A percentile compares a stretch with the other conserved stretches of the same genome.
Evolutionary conservation across 495 filamentous ascomycete species (phyloP).

Genomic region (Pseudevernia furfuracea): DNA sequence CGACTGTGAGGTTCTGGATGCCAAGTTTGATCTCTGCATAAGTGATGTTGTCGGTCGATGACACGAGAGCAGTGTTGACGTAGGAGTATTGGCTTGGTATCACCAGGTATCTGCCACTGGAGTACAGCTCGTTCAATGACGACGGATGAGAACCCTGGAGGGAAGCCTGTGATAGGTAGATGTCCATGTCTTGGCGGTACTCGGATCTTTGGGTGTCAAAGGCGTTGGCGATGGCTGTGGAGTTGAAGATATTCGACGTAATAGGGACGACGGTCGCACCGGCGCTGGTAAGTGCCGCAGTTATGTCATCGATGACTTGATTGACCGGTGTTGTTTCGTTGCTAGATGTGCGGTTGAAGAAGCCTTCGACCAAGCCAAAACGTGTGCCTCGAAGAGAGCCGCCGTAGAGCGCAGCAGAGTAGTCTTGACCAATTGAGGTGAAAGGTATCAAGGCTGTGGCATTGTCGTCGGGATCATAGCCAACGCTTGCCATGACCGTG

Average conservation of each 20-base stretch:
- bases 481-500: conserved; percentile 48
- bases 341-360: conserved; percentile 37
- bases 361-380: conserved; percentile 42
- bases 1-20: conserved; percentile 42
- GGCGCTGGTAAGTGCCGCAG: conserved; percentile 30
- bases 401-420: conserved; percentile 31
- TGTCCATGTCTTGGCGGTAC: conserved; percentile 43
- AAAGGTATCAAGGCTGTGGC: conserved; percentile 36
- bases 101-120: conserved; percentile 42
- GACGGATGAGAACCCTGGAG: conserved; percentile 28
- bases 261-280: conserved; percentile 40
- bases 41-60: conserved; percentile 37
- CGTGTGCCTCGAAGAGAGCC: conserved; percentile 37
- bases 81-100: conserved; percentile 48
- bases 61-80: conserved; percentile 43
- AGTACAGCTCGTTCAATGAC: conserved; percentile 41
- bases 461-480: conserved; percentile 40
- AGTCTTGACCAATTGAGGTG: conserved; percentile 35
- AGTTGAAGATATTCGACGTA: conserved; percentile 45
- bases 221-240: conserved; percentile 34
- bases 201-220: conserved; percentile 54
- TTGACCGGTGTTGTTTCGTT: conserved; percentile 49
- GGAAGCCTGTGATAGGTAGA: conserved; percentile 38
- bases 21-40: conserved; percentile 38
- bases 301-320: conserved; percentile 35